phyloP scores from a whole-genome alignment of 148 eudicot species.

The Silene latifolia region DNA sequence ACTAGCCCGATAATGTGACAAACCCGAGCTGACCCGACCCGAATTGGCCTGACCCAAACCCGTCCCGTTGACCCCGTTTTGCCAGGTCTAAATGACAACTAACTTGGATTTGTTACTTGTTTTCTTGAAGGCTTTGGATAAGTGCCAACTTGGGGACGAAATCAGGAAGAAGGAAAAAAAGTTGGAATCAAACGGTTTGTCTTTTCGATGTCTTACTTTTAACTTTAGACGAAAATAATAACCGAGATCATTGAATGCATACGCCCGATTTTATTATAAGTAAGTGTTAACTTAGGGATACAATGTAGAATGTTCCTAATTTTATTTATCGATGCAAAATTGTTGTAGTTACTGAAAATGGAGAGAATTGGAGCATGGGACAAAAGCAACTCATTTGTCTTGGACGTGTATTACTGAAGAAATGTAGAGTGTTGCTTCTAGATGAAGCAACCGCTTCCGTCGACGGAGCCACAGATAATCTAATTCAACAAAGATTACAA shows the following conservation, averaged over 20 bases:
- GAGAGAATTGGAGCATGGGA: conserved; percentile 14
- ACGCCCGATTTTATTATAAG: no score
- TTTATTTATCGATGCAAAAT: neutral
- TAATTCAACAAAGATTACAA: neutral
- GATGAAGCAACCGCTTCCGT: conserved; percentile 13
- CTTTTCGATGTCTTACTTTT: neutral
- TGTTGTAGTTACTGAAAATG: neutral
- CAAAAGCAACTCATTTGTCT: conserved; percentile 4
- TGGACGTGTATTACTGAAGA: conserved; percentile 5
- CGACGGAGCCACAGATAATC: neutral
- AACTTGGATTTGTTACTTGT: no score
- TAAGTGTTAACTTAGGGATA: no score
- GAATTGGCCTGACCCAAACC: no score
- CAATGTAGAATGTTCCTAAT: no score
- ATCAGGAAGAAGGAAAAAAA: neutral
- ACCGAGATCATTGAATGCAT: no score
- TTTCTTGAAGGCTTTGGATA: conserved; percentile 8
- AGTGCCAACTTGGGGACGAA: neutral
- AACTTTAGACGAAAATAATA: no score
- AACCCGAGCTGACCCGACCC: no score
- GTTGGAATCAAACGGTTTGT: conserved; percentile 5
- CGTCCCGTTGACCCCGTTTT: no score
- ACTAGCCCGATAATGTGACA: no score
- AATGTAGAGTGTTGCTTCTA: neutral
- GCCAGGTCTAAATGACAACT: no score